A percentile compares a stretch with the other conserved stretches of the same genome.
These are phyloP conservation scores for Talaromyces amestolkiae DNA, from an alignment of 2,329 filamentous ascomycete species.

Conservation along the genomic window DNA sequence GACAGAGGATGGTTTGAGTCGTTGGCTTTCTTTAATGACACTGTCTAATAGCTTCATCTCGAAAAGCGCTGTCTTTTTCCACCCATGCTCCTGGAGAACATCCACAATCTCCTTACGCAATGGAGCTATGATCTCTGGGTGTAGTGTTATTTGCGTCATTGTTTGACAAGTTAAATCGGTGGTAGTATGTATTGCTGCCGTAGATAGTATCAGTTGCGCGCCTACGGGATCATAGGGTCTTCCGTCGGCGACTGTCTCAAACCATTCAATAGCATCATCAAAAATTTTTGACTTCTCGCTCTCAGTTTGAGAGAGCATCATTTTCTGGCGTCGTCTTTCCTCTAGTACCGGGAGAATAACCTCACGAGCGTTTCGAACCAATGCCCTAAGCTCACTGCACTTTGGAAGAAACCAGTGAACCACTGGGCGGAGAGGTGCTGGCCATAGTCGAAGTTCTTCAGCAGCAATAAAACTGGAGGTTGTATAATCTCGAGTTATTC, in stretches of 20 bases:
- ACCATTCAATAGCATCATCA: constrained; percentile 4
- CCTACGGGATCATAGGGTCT: background rate
- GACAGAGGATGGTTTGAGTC: background rate
- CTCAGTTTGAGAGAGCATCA: background rate
- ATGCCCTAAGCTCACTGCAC: constrained; percentile 33
- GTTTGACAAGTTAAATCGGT: background rate
- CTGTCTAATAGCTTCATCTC: constrained; percentile 22
- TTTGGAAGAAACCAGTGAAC: constrained; percentile 42
- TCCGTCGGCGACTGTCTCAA: background rate
- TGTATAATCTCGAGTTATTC: constrained; percentile 13
- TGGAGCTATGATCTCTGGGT: constrained; percentile 31
- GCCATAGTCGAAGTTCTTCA: constrained; percentile 39
- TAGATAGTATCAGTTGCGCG: background rate
- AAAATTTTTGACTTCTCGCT: background rate
- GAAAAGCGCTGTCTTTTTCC: constrained; percentile 16
- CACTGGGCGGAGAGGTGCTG: constrained; percentile 35
- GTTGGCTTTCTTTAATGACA: constrained; percentile 23
- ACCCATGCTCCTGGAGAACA: background rate
- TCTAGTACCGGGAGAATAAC: background rate
- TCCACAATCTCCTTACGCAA: constrained; percentile 25
- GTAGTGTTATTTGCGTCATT: background rate
- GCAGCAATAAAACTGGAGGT: constrained; percentile 15
- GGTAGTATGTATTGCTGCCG: constrained; percentile 16
- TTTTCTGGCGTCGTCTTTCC: background rate
- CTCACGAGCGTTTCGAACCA: constrained; percentile 43